Conservation (phyloP, 208 protist species). For the Trypanosoma lewisi region DNA sequence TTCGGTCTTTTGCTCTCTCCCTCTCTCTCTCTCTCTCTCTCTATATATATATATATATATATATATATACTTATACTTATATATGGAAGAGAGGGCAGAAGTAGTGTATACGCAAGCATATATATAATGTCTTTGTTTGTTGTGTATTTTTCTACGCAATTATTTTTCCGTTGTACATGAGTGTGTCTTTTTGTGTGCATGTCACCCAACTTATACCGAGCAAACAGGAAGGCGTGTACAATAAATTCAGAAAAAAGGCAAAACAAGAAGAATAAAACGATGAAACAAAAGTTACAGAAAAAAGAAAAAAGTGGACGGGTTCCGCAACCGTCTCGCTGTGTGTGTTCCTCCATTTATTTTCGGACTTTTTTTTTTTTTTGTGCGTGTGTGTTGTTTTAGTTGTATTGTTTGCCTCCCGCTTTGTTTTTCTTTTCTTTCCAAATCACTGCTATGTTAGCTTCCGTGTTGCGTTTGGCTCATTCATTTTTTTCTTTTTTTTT, state of each 20-base stretch:
- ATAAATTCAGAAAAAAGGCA: not conserved
- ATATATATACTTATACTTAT: slow-evolving; percentile 15
- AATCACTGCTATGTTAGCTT: too few species aligned
- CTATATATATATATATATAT: slow-evolving; percentile 15
- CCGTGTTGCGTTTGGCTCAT: not conserved
- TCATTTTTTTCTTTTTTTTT: slow-evolving; percentile 23
- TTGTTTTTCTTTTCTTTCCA: slow-evolving; percentile 19
- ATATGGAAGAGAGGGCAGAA: not conserved
- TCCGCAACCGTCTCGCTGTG: too few species aligned
- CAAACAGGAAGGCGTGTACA: not conserved
- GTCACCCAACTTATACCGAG: too few species aligned
- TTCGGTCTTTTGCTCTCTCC: slow-evolving; percentile 13
- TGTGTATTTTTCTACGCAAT: not conserved
- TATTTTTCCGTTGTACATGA: not conserved
- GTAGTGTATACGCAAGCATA: too few species aligned
- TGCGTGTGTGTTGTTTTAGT: not conserved
- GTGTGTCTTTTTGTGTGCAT: too few species aligned
- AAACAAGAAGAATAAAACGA: not conserved
- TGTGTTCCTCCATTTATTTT: not conserved
- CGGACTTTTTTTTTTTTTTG: not conserved
- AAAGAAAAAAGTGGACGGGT: not conserved
- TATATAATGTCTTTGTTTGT: not conserved
- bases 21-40: too few species aligned
- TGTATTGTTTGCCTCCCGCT: slow-evolving; percentile 1
- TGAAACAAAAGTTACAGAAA: not conserved